Conservation (phyloP, 2,329 filamentous ascomycete species). For the Talaromyces sp. region DNA sequence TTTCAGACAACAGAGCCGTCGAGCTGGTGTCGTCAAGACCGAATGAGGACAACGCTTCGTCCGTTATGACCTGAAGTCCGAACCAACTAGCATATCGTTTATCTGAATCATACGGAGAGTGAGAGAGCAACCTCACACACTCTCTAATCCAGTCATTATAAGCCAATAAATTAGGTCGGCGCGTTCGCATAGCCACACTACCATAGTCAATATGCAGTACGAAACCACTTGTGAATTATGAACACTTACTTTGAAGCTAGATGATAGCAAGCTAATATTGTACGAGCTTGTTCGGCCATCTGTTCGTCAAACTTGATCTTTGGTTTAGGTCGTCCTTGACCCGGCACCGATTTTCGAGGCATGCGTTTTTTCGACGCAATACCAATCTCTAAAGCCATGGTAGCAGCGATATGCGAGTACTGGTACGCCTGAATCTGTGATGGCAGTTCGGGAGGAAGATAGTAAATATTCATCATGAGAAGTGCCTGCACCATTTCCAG, state of each 20-base stretch:
- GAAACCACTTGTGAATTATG: not conserved
- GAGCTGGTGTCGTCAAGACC: constrained; percentile 33
- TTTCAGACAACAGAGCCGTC: constrained; percentile 28
- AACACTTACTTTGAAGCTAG: constrained; percentile 26
- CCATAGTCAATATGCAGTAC: constrained; percentile 12
- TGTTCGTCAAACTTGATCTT: constrained; percentile 23
- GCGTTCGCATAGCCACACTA: constrained; percentile 35
- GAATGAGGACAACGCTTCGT: constrained; percentile 33
- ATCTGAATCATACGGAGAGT: constrained; percentile 28
- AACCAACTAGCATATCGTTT: constrained; percentile 32
- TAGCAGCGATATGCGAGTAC: constrained; percentile 49
- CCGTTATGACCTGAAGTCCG: constrained; percentile 30
- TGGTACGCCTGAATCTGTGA: constrained; percentile 48
- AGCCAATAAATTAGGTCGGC: constrained; percentile 30
- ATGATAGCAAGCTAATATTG: constrained; percentile 32
- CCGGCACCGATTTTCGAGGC: constrained; percentile 18
- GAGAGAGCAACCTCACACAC: constrained; percentile 27
- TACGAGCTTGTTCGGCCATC: constrained; percentile 31
- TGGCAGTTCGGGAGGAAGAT: constrained; percentile 46
- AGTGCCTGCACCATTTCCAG: constrained; percentile 50
- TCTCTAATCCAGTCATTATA: constrained; percentile 35
- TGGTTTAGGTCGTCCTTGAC: constrained; percentile 13
- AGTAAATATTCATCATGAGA: constrained; percentile 47
- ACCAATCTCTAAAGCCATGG: constrained; percentile 47
- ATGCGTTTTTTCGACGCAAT: constrained; percentile 29